Percentiles rank a stretch among this genome's conserved stretches.
Conservation (phyloP, 106 monocot species). For the Apostasia ramifera region DNA sequence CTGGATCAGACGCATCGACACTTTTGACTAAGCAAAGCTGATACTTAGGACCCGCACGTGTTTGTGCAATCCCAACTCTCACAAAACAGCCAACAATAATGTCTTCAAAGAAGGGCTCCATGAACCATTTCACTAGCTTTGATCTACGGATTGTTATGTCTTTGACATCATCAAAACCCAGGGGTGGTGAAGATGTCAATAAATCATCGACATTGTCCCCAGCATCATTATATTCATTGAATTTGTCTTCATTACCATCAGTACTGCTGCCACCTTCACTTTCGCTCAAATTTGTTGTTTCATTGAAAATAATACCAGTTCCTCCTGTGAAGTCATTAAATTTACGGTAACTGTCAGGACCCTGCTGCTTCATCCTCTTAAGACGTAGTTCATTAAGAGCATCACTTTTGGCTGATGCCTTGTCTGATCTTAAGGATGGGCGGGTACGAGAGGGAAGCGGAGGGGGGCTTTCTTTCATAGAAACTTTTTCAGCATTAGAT, state of each 20-base stretch:
- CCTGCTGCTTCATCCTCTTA: slow-evolving; percentile 53
- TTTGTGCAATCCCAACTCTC: slow-evolving; percentile 46
- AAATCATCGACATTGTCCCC: slow-evolving; percentile 47
- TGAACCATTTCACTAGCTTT: slow-evolving; percentile 69
- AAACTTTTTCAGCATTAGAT: slow-evolving; percentile 25
- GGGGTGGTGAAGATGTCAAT: slow-evolving; percentile 14
- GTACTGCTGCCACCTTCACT: slow-evolving; percentile 25
- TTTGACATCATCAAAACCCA: slow-evolving; percentile 52
- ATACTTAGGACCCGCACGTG: slow-evolving; percentile 46
- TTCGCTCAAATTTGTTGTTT: slow-evolving; percentile 13
- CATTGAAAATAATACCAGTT: slow-evolving; percentile 12
- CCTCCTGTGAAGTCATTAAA: slow-evolving; percentile 15
- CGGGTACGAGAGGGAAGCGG: slow-evolving; percentile 27
- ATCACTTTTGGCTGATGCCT: slow-evolving; percentile 36
- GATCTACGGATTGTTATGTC: slow-evolving; percentile 63
- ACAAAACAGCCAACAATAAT: slow-evolving; percentile 65
- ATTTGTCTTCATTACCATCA: slow-evolving; percentile 19
- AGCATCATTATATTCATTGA: slow-evolving; percentile 7
- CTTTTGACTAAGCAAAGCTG: slow-evolving; percentile 57
- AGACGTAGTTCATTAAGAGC: slow-evolving; percentile 43
- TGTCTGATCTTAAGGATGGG: slow-evolving; percentile 30
- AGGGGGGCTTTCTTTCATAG: slow-evolving; percentile 34
- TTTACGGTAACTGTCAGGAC: slow-evolving; percentile 34
- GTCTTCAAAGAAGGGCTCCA: slow-evolving; percentile 84
- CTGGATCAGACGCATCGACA: slow-evolving; percentile 56